Evolutionary conservation across 768 basidiomycete species (phyloP).

Genomic region (Naganishia friedmannii): DNA sequence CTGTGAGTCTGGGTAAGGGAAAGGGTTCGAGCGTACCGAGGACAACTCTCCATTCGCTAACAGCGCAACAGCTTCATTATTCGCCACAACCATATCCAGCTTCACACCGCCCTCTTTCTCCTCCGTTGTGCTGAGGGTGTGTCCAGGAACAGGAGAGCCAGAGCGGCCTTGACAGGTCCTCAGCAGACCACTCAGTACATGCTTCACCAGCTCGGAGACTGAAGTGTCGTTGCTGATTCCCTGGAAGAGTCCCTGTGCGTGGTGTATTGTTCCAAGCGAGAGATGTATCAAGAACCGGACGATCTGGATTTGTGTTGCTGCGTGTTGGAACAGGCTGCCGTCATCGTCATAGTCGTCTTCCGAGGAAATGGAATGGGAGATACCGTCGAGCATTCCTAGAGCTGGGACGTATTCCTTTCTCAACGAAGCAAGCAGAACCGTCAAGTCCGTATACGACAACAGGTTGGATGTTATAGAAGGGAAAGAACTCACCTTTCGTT

Average conservation of each 20-base stretch:
- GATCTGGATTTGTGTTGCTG: background rate
- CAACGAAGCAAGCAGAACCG: background rate
- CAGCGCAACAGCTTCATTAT: slow-evolving; percentile 26
- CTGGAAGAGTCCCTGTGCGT: background rate
- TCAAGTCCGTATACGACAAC: background rate
- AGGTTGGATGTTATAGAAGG: background rate
- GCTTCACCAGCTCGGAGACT: background rate
- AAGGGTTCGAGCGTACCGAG: background rate
- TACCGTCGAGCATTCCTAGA: background rate
- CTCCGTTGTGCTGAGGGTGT: no score
- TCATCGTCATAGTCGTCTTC: background rate
- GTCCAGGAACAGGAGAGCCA: no score
- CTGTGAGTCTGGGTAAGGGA: background rate
- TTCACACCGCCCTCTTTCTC: background rate
- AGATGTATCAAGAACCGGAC: slow-evolving; percentile 11
- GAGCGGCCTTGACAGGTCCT: slow-evolving; percentile 12
- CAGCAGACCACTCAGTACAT: background rate
- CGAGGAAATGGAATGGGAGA: background rate
- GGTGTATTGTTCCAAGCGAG: slow-evolving; percentile 2
- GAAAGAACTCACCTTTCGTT: slow-evolving; percentile 5
- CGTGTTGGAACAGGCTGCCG: no score
- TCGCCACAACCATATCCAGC: slow-evolving; percentile 20
- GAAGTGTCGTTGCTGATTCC: background rate
- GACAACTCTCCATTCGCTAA: slow-evolving; percentile 10
- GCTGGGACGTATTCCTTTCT: slow-evolving; percentile 9